Evolutionary conservation across 1,284 basidiomycete genomes (phyloP), one percentile per base, ranked within the genome.

Genomic region (Papiliotrema flavescens): DNA sequence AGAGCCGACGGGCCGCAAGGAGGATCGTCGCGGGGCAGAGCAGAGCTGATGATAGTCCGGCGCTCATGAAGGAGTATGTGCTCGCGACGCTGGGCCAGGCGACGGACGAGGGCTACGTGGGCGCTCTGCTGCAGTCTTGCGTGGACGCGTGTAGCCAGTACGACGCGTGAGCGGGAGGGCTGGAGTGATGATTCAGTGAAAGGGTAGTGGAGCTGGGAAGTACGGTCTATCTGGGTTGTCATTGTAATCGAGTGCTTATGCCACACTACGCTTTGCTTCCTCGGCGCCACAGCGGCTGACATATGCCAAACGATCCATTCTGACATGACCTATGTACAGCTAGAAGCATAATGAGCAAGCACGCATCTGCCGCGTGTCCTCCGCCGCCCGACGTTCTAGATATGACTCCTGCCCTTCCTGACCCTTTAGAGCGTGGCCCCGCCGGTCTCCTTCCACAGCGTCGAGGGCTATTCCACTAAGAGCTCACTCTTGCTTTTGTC

Each of bases 81-180:
- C 28, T 32, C 28, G 28, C 28, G 28, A 32, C 28, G 28, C 6
- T 32, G 6, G 28, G 28, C 11, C 28, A 32, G 28, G 28, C 28
- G 14, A 20, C 35, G 23, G 46, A 55, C 13, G 54, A 65, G 37
- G 64, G 56, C 9, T 68, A 64, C 44, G 36, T 67, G 13, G 66
- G 64, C 13, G 58, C 54, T 24, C 57, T 68, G 24, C 42, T 65
- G 23, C 61, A 68, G 48, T 59, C 60, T 39, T 67, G 65, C 26
- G 44, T 62, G 32, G 61, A 64, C 36, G 61, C 62, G 1, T 24
- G 23, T 24, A 53, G 37, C 15, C 53, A 51, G 52, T 49, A 50
- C 36, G 55, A 53, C 37, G 42, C 17, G 41, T 3, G 45, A 9
- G 11, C 17, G 40, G 42, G 19, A 43, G n/a, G 22, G 7, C 15